Conservation (phyloP, 2,329 filamentous ascomycete genomes). For the Claviceps paspali region DNA sequence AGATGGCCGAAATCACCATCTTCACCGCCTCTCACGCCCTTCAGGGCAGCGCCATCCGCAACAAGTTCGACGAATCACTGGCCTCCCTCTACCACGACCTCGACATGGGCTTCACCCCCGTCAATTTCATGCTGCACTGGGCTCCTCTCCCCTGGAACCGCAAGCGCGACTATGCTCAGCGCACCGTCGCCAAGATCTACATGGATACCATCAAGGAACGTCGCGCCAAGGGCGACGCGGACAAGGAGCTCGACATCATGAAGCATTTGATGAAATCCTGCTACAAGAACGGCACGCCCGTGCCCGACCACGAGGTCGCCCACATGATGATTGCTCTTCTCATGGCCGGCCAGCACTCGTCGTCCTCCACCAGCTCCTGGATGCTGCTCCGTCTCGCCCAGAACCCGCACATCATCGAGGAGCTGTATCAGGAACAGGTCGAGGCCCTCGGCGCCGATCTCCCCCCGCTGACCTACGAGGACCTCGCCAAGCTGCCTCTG, state of each 20-base stretch:
- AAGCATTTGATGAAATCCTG: slow-evolving; percentile 74
- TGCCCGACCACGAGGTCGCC: slow-evolving; percentile 75
- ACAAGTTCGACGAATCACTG: slow-evolving; percentile 64
- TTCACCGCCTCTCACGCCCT: slow-evolving; percentile 78
- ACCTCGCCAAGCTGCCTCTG: slow-evolving; percentile 62
- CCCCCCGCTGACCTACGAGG: slow-evolving; percentile 60
- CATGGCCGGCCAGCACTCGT: slow-evolving; percentile 86
- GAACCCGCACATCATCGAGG: slow-evolving; percentile 62
- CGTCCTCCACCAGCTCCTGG: slow-evolving; percentile 71
- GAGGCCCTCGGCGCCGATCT: slow-evolving; percentile 57
- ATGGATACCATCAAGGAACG: slow-evolving; percentile 67
- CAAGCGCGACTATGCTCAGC: slow-evolving; percentile 63
- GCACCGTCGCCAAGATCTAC: slow-evolving; percentile 68
- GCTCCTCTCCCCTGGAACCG: slow-evolving; percentile 79
- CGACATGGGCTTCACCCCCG: slow-evolving; percentile 75
- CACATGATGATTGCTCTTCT: slow-evolving; percentile 91
- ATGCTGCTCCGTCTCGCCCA: slow-evolving; percentile 69
- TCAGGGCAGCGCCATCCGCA: slow-evolving; percentile 70
- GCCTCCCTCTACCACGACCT: slow-evolving; percentile 76
- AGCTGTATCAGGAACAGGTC: slow-evolving; percentile 72
- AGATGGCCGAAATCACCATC: slow-evolving; percentile 76
- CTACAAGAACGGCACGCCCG: slow-evolving; percentile 66
- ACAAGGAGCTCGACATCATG: slow-evolving; percentile 60
- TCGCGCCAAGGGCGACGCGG: slow-evolving; percentile 33
- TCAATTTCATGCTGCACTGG: slow-evolving; percentile 88